Evolutionary conservation across 768 basidiomycete genomes (phyloP).

Genomic region (Trametes meyenii): DNA sequence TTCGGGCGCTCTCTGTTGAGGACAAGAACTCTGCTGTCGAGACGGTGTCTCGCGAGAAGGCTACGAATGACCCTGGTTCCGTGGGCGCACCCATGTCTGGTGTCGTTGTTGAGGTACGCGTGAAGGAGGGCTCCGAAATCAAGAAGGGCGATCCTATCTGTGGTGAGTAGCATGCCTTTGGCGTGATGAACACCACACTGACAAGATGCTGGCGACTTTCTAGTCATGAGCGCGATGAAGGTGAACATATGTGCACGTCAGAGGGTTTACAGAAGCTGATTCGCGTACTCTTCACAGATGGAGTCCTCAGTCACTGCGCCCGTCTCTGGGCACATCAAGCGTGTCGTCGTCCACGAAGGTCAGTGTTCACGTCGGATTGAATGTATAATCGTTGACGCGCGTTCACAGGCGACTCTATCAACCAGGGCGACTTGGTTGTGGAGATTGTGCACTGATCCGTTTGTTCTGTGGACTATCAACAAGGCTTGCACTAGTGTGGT

Average conservation of each 20-base stretch:
- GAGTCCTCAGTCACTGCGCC: constrained; percentile 96
- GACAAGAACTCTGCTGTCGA: constrained; percentile 98
- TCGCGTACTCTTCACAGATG: constrained; percentile 62
- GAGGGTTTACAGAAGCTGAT: constrained; percentile 23
- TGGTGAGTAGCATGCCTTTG: constrained; percentile 52
- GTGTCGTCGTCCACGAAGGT: constrained; percentile 91
- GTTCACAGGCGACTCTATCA: constrained; percentile 82
- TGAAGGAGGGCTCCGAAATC: constrained; percentile 97
- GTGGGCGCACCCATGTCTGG: constrained; percentile 98
- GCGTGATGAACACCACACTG: constrained; percentile 11
- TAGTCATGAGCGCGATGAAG: constrained; percentile 98
- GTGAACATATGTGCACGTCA: constrained; percentile 41
- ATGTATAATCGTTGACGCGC: constrained; percentile 9
- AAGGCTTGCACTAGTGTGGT: constrained; percentile 1
- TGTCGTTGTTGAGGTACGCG: constrained; percentile 96
- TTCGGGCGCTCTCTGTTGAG: constrained; percentile 93
- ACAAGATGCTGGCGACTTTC: constrained; percentile 21
- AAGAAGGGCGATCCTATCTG: constrained; percentile 97
- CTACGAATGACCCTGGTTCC: constrained; percentile 91
- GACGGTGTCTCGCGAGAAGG: constrained; percentile 92
- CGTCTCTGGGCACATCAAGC: constrained; percentile 94
- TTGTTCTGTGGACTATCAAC: constrained; percentile 3
- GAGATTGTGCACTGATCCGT: constrained; percentile 74
- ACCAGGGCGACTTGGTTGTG: constrained; percentile 88
- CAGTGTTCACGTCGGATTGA: constrained; percentile 21